Conservation (phyloP, 805 yeast species). For the Metschnikowia borealis region DNA sequence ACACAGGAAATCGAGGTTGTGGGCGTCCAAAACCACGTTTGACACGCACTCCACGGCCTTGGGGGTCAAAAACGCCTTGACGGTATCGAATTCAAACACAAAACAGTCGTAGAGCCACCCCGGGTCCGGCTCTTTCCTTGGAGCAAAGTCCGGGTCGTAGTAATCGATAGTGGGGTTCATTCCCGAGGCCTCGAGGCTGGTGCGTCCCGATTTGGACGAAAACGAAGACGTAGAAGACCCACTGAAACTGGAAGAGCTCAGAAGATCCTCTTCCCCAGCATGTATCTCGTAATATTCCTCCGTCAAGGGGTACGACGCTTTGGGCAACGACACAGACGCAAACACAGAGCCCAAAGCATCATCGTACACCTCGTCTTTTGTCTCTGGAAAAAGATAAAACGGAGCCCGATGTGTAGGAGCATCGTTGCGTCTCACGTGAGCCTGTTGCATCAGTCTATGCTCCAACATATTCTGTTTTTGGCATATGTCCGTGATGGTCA, state of each 20-base stretch:
- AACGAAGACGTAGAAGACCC: conserved; percentile 14
- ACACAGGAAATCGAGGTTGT: conserved; percentile 39
- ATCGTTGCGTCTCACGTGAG: conserved; percentile 68
- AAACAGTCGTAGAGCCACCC: conserved; percentile 50
- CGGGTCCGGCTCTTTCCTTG: conserved; percentile 30
- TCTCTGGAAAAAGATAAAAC: conserved; percentile 55
- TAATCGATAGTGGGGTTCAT: conserved; percentile 26
- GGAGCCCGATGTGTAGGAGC: conserved; percentile 79
- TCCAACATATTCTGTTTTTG: conserved; percentile 47
- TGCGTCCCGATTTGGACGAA: conserved; percentile 13
- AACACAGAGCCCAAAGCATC: conserved; percentile 48
- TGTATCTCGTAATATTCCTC: conserved; percentile 19
- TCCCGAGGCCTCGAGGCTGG: conserved; percentile 6
- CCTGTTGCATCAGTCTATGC: conserved; percentile 52
- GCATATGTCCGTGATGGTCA: conserved; percentile 56
- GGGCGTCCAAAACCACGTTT: conserved; percentile 30
- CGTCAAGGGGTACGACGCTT: conserved; percentile 57
- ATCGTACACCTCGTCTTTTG: conserved; percentile 46
- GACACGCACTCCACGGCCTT: conserved; percentile 36
- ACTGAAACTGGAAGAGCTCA: neutral
- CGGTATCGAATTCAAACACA: conserved; percentile 51
- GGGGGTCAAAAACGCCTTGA: conserved; percentile 48
- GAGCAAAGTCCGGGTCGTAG: conserved; percentile 29
- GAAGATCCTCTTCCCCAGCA: neutral
- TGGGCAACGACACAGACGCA: conserved; percentile 63